Percentiles rank a stretch among this genome's conserved stretches.
phyloP scores from a whole-genome alignment of 495 filamentous ascomycete species.

The Penicillium nucicola region DNA sequence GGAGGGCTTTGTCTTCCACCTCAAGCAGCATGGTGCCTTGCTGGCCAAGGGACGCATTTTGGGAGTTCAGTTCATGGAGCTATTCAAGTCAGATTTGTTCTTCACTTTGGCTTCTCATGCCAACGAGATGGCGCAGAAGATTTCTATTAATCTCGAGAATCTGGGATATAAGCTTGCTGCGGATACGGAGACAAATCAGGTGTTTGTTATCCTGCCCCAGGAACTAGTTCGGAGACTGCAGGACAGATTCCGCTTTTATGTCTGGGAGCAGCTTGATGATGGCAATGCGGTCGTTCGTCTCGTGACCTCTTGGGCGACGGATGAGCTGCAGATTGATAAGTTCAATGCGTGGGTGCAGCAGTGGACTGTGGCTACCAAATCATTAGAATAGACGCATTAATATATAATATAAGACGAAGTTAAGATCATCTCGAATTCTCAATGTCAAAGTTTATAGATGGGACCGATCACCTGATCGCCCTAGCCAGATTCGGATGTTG shows the following conservation, averaged over 20 bases:
- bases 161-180: slow-evolving; percentile 29
- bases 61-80: slow-evolving; percentile 42
- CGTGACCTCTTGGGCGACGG: slow-evolving; percentile 40
- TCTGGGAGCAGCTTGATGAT: slow-evolving; percentile 31
- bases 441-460: not conserved
- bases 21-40: slow-evolving; percentile 44
- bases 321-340: slow-evolving; percentile 31
- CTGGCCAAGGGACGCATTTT: slow-evolving; percentile 42
- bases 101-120: slow-evolving; percentile 40
- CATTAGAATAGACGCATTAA: slow-evolving; percentile 3
- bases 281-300: slow-evolving; percentile 24
- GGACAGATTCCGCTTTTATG: slow-evolving; percentile 33
- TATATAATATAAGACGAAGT: slow-evolving; percentile 4
- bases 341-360: slow-evolving; percentile 32
- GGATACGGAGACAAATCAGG: slow-evolving; percentile 37
- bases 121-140: slow-evolving; percentile 36
- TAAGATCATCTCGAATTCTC: not conserved
- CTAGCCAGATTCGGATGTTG: not conserved
- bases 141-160: slow-evolving; percentile 27
- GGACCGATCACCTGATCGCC: slow-evolving; percentile 3
- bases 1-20: slow-evolving; percentile 41
- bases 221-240: slow-evolving; percentile 19
- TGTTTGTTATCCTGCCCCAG: slow-evolving; percentile 30
- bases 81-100: slow-evolving; percentile 38
- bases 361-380: slow-evolving; percentile 18